Evolutionary conservation across 805 yeast species (phyloP).

Genomic region (Candida ascalaphidarum): DNA sequence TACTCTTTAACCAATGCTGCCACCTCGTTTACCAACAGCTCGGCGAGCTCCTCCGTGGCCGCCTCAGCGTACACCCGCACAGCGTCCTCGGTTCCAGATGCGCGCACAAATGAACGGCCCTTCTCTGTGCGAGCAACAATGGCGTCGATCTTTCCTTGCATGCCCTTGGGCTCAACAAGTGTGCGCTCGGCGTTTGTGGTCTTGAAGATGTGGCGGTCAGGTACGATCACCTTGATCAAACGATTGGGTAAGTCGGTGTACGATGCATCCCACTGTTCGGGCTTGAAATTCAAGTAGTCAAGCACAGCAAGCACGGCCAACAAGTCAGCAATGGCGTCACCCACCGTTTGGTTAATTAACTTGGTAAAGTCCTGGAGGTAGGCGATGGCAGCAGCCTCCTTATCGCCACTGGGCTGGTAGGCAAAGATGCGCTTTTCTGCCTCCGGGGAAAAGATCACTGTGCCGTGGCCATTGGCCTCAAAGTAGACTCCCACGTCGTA

Average conservation of each 20-base stretch:
- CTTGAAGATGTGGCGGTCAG: slow-evolving; percentile 68
- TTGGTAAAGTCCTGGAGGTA: slow-evolving; percentile 54
- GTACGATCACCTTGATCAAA: slow-evolving; percentile 72
- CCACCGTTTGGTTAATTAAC: slow-evolving; percentile 94
- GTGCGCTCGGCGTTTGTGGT: slow-evolving; percentile 90
- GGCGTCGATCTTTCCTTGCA: slow-evolving; percentile 66
- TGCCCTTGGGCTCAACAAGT: slow-evolving; percentile 64
- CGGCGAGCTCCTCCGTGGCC: slow-evolving; percentile 25
- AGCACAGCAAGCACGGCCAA: slow-evolving; percentile 65
- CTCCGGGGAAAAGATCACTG: slow-evolving; percentile 68
- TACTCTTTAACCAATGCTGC: slow-evolving; percentile 15
- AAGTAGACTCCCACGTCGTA: slow-evolving; percentile 92
- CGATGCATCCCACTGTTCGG: slow-evolving; percentile 64
- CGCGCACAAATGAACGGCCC: slow-evolving; percentile 91
- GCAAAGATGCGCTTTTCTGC: slow-evolving; percentile 27
- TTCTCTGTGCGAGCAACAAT: slow-evolving; percentile 43
- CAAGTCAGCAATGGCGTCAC: slow-evolving; percentile 94
- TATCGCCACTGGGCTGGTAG: slow-evolving; percentile 19
- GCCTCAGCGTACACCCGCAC: slow-evolving; percentile 96
- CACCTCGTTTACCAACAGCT: slow-evolving; percentile 18
- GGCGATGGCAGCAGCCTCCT: slow-evolving; percentile 40
- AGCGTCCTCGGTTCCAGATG: slow-evolving; percentile 97
- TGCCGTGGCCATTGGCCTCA: slow-evolving; percentile 99
- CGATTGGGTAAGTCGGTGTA: slow-evolving; percentile 85
- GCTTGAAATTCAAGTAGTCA: slow-evolving; percentile 45